Conservation (phyloP, 495 filamentous ascomycete species). For the Articulospora tetracladia region DNA sequence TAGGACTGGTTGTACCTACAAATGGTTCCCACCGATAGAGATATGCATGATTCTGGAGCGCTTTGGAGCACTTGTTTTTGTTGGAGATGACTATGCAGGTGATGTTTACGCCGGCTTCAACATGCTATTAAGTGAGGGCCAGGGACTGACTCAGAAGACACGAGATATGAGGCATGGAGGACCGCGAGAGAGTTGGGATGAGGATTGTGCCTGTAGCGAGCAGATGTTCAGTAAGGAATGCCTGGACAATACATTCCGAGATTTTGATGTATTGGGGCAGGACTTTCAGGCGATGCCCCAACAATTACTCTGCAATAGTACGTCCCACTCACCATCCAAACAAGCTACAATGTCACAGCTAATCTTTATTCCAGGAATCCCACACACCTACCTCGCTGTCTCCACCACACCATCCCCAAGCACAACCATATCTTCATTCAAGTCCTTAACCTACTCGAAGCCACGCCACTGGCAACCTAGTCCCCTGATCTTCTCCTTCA, state of each 20-base stretch:
- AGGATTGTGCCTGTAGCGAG: conserved; percentile 32
- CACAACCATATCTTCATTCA: conserved; percentile 26
- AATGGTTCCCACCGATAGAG: conserved; percentile 41
- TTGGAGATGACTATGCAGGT: conserved; percentile 41
- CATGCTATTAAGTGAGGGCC: conserved; percentile 41
- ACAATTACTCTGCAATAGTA: not conserved
- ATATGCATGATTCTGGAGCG: conserved; percentile 47
- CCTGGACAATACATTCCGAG: conserved; percentile 26
- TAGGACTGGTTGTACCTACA: conserved; percentile 38
- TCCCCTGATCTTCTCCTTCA: conserved; percentile 41
- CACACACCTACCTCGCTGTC: conserved; percentile 37
- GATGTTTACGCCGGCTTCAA: conserved; percentile 46
- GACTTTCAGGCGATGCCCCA: not conserved
- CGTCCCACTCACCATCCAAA: too few species aligned
- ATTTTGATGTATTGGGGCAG: not conserved
- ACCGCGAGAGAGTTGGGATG: too few species aligned
- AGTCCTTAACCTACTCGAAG: conserved; percentile 23
- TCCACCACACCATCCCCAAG: conserved; percentile 32
- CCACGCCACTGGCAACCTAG: conserved; percentile 39
- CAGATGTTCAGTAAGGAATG: conserved; percentile 38
- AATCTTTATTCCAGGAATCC: conserved; percentile 28
- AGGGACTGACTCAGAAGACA: not conserved
- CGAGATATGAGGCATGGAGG: conserved; percentile 27
- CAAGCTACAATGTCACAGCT: too few species aligned
- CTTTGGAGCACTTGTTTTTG: conserved; percentile 41